A percentile compares a stretch with the other conserved stretches of the same genome.
These are phyloP conservation scores for Athelia sp. DNA, from an alignment of 1,284 basidiomycete genomes.

Conservation along the genomic window DNA sequence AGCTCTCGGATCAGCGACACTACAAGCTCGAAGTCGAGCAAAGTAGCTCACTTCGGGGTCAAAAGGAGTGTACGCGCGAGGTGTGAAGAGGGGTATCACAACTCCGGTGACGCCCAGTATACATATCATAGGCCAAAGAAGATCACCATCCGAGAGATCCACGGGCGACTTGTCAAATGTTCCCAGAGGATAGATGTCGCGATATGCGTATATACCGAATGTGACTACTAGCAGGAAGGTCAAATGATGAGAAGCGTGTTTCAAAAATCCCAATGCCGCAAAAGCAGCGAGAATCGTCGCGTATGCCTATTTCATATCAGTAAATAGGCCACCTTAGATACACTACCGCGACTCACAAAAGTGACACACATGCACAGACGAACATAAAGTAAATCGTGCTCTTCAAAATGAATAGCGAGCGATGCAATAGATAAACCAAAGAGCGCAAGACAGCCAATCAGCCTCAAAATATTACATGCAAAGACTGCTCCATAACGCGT, in stretches of 20 bases:
- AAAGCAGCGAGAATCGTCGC: constrained; percentile 9
- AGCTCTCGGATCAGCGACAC: constrained; percentile 21
- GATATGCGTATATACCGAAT: constrained; percentile 39
- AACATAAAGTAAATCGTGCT: constrained; percentile 4
- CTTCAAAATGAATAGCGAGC: constrained; percentile 20
- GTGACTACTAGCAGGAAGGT: constrained; percentile 21
- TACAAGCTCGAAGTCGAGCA: not conserved
- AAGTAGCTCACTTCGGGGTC: constrained; percentile 20
- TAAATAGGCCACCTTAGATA: not conserved
- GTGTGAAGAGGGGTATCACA: constrained; percentile 19
- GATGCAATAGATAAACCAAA: constrained; percentile 28
- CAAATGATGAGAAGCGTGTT: constrained; percentile 3
- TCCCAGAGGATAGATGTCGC: constrained; percentile 49
- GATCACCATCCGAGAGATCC: constrained; percentile 18
- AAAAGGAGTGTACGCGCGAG: constrained; percentile 20
- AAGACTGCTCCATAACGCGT: constrained; percentile 15
- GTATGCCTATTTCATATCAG: constrained; percentile 10
- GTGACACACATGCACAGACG: constrained; percentile 6
- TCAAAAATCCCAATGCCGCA: not conserved
- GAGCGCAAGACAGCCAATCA: constrained; percentile 32
- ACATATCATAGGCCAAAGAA: constrained; percentile 22
- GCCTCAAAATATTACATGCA: constrained; percentile 29
- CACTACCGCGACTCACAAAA: constrained; percentile 5
- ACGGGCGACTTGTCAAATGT: constrained; percentile 27
- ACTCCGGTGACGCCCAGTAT: constrained; percentile 17